Conservation (phyloP, 2,329 filamentous ascomycete genomes). For the Diaporthe longicolla region DNA sequence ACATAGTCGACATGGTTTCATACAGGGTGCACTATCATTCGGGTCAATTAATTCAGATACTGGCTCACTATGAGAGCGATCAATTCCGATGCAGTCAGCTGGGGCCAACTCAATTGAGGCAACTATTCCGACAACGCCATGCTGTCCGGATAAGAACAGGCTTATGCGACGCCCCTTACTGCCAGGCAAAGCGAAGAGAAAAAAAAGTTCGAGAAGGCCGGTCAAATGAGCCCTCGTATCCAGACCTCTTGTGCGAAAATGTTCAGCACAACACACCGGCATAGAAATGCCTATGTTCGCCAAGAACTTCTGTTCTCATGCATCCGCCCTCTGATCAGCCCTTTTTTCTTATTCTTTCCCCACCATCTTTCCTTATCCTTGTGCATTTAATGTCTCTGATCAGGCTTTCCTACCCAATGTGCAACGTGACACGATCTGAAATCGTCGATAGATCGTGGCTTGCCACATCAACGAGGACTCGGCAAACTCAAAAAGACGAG, state of each 20-base stretch:
- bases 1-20: not conserved
- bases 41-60: not conserved
- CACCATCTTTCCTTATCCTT: not conserved
- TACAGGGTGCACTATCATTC: too few species aligned
- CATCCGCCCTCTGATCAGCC: not conserved
- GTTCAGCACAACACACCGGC: not conserved
- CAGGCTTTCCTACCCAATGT: not conserved
- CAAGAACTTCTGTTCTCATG: not conserved
- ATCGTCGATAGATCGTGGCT: not conserved
- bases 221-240: not conserved
- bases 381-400: not conserved
- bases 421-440: not conserved
- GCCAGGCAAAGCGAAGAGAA: not conserved
- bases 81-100: not conserved
- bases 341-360: too few species aligned
- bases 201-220: not conserved
- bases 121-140: conserved; percentile 28
- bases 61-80: not conserved
- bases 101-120: not conserved
- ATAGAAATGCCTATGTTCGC: not conserved
- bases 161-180: not conserved
- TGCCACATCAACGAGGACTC: not conserved
- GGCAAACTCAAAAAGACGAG: not conserved
- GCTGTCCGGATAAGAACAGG: conserved; percentile 7
- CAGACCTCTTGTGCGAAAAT: conserved; percentile 8